These are phyloP conservation scores for Saururus chinensis DNA, from an alignment of 164 flowering plant genomes.

Conservation along the genomic window DNA sequence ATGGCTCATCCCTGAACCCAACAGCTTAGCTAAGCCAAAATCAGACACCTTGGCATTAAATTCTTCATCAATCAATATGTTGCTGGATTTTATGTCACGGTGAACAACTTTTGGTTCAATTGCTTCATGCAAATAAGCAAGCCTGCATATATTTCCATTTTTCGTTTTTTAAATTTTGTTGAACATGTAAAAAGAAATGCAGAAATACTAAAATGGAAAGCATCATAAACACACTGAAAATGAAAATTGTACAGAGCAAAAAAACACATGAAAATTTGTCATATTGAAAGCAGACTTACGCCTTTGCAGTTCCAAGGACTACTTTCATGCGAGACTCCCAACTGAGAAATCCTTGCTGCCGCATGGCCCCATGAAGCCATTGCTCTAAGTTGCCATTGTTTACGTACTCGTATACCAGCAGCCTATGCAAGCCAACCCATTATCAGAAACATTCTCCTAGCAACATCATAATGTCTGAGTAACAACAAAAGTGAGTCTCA, in stretches of 20 bases:
- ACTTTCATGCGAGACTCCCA: slow-evolving; percentile 38
- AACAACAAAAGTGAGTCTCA: background rate
- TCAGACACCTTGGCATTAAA: slow-evolving; percentile 42
- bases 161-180: no score
- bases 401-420: slow-evolving; percentile 16
- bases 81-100: slow-evolving; percentile 45
- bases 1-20: slow-evolving; percentile 41
- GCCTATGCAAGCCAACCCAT: slow-evolving; percentile 5
- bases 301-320: slow-evolving; percentile 27
- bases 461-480: background rate
- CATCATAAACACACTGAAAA: background rate
- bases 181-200: background rate
- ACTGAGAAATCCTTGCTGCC: slow-evolving; percentile 20
- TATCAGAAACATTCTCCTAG: background rate
- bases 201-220: no score
- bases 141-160: slow-evolving; percentile 19
- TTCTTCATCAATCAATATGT: slow-evolving; percentile 30
- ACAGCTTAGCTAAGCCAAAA: slow-evolving; percentile 47
- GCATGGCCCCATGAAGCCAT: slow-evolving; percentile 36
- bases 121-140: slow-evolving; percentile 46
- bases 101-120: slow-evolving; percentile 47
- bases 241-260: no score
- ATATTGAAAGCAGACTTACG: slow-evolving; percentile 15
- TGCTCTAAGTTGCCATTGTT: slow-evolving; percentile 20
- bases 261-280: no score